Evolutionary conservation across 2,329 filamentous ascomycete genomes (phyloP).

Genomic region (Beauveria sp.): DNA sequence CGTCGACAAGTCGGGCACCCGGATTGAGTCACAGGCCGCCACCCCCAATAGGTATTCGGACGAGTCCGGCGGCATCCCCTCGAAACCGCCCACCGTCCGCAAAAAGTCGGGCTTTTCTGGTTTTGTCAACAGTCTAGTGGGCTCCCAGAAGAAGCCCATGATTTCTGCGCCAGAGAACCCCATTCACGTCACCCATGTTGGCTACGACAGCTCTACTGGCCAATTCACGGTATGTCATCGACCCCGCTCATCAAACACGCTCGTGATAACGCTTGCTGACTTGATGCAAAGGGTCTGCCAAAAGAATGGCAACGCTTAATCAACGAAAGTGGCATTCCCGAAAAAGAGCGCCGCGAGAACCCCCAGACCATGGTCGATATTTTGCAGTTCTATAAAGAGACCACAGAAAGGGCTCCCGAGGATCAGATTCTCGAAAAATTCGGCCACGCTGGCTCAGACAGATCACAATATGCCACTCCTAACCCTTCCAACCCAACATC

Average conservation of each 20-base stretch:
- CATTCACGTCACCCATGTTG: slow-evolving; percentile 95
- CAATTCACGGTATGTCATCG: slow-evolving; percentile 75
- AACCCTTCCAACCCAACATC: slow-evolving; percentile 39
- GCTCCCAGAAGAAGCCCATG: slow-evolving; percentile 80
- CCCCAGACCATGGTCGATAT: slow-evolving; percentile 95
- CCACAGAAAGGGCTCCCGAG: slow-evolving; percentile 69
- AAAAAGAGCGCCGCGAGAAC: slow-evolving; percentile 91
- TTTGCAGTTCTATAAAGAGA: slow-evolving; percentile 95
- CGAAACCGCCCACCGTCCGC: slow-evolving; percentile 53
- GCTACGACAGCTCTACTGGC: slow-evolving; percentile 91
- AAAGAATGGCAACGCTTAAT: slow-evolving; percentile 97
- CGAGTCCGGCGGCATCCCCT: slow-evolving; percentile 52
- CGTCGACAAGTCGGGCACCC: slow-evolving; percentile 27
- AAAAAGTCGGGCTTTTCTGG: slow-evolving; percentile 87
- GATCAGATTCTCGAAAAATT: slow-evolving; percentile 95
- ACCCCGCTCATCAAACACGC: slow-evolving; percentile 11
- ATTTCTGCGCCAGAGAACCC: slow-evolving; percentile 98
- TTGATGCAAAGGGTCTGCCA: slow-evolving; percentile 65
- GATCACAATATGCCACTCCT: slow-evolving; percentile 35
- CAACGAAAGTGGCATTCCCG: slow-evolving; percentile 90
- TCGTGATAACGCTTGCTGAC: slow-evolving; percentile 16
- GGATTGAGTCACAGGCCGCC: slow-evolving; percentile 24
- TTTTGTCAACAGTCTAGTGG: slow-evolving; percentile 76
- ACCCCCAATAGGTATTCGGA: slow-evolving; percentile 69
- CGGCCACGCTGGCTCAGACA: slow-evolving; percentile 67